Percentiles rank a stretch among this genome's conserved stretches.
These are phyloP conservation scores for Zygotorulaspora chibaensis DNA, from an alignment of 805 yeast species.

Conservation along the genomic window DNA sequence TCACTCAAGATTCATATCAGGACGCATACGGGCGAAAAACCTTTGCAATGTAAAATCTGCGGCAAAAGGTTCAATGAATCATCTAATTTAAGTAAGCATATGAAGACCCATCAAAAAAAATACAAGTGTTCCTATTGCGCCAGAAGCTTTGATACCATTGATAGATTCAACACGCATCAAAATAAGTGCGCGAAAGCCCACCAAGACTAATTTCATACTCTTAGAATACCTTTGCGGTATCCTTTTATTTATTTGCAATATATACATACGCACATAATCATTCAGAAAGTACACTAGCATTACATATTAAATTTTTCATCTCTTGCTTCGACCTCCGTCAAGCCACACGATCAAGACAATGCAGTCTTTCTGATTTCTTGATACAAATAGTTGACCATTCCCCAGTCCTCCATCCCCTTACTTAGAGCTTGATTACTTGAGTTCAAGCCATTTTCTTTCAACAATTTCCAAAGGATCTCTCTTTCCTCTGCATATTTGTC, in stretches of 20 bases:
- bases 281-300: too few species aligned
- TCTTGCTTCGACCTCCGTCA: not conserved
- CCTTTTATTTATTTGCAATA: not conserved
- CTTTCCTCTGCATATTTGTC: conserved; percentile 63
- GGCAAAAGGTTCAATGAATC: conserved; percentile 83
- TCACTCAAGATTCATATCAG: conserved; percentile 79
- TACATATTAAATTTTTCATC: not conserved
- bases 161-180: conserved; percentile 41
- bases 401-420: conserved; percentile 82
- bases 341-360: not conserved
- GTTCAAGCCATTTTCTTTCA: conserved; percentile 35
- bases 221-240: not conserved
- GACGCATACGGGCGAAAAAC: conserved; percentile 88
- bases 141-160: conserved; percentile 46
- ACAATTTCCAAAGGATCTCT: conserved; percentile 50
- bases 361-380: conserved; percentile 31
- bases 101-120: conserved; percentile 64
- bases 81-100: conserved; percentile 82
- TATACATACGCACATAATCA: not conserved
- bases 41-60: conserved; percentile 77
- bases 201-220: not conserved
- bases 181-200: conserved; percentile 11
- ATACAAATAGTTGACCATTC: conserved; percentile 54
- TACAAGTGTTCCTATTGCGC: conserved; percentile 50
- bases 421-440: conserved; percentile 42